These are phyloP conservation scores for Trichoderma hamatum DNA, from an alignment of 2,329 filamentous ascomycete species.

Conservation along the genomic window DNA sequence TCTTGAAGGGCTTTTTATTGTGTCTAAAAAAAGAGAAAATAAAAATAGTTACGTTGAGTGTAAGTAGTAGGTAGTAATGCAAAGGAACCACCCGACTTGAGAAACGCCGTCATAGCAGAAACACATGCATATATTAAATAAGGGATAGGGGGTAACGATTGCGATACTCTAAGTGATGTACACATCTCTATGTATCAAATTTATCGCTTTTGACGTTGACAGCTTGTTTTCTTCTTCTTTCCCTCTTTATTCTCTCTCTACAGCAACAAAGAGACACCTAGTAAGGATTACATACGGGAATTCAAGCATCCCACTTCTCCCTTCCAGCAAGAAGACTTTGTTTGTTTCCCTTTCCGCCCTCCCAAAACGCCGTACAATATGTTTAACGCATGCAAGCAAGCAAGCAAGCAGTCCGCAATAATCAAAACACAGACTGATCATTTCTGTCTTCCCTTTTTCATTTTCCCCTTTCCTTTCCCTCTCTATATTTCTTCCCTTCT, in stretches of 20 bases:
- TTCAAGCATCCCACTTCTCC: conserved; percentile 29
- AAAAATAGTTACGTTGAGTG: neutral
- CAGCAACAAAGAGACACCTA: conserved; percentile 34
- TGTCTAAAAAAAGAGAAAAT: neutral
- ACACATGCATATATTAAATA: neutral
- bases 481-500: neutral
- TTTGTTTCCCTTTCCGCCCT: conserved; percentile 38
- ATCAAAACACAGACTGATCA: conserved; percentile 35
- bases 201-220: neutral
- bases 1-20: neutral
- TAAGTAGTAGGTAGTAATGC: conserved; percentile 15
- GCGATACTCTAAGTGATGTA: neutral
- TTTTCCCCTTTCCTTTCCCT: neutral
- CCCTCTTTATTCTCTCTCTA: conserved; percentile 5
- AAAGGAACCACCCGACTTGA: neutral
- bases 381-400: conserved; percentile 40
- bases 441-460: neutral
- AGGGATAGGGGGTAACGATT: neutral
- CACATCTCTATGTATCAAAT: neutral
- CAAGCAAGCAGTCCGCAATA: conserved; percentile 39
- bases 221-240: conserved; percentile 9
- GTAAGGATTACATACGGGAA: conserved; percentile 38
- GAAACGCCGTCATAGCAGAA: neutral
- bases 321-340: conserved; percentile 30
- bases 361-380: conserved; percentile 45